Base-by-base conservation (phyloP, 2,329 filamentous ascomycete species). In the Hortaea sp. region DNA sequence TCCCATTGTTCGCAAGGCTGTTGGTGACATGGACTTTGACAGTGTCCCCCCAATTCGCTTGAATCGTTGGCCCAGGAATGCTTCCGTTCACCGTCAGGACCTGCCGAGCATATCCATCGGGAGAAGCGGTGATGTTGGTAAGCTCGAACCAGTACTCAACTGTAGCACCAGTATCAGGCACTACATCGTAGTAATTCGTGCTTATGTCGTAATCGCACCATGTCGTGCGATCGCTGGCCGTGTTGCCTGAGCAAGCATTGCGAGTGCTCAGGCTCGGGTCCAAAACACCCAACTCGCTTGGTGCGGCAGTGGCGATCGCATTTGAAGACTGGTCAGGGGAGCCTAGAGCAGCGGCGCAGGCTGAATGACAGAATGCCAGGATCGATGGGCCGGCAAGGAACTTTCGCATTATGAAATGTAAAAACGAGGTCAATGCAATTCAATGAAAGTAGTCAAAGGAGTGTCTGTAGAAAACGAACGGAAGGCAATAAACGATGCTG, bases 41-140 rank as follows among this genome's bases (percentile, higher is more conserved):
- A 9, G 49, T 53, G 42, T 57, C 54, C 32, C 67, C 67, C 67
- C 68, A 67, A 42, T 66, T 60, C 3, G 66, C 70, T 10, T 62
- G 63, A 39, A 72, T 66, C 40, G 69, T 67, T 5, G 72, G 71
- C 6, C 71, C 71, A 29, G 69, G 71, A 46, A 68, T 64, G 46
- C 67, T 66, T 5, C 69, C 69, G 46, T 74, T 74, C 44, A 74
- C 58, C 0, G 68, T 53, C n/a, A 66, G 52, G 46, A 71, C 66
- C 1, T 57, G 57, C 13, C 67, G 59, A 20, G 62, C 54, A 12
- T 69, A 62, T 4, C 72, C 73, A 59, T 75, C 72, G 1, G 69
- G 71, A 5, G 70, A 60, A 41, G 69, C 51, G 4, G 69, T 73
- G 0, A 54, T 59, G 42, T 71, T 70, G 5, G 63, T 64, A 42